Evolutionary conservation across 2,329 filamentous ascomycete species (phyloP).

Genomic region (Neophaeococcomyces aloes): DNA sequence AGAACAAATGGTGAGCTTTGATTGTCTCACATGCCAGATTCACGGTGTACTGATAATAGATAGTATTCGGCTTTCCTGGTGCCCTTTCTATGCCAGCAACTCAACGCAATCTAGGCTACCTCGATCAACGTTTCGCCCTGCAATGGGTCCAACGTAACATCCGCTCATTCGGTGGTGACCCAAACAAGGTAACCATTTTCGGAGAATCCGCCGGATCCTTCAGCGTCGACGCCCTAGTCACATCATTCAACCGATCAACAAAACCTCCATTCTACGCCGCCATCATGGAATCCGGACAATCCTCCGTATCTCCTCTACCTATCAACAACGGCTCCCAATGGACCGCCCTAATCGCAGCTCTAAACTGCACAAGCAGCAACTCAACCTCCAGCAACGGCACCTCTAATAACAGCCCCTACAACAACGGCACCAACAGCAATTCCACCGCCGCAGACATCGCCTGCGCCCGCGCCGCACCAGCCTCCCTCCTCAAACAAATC

Average conservation of each 20-base stretch:
- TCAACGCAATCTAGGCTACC: slow-evolving; percentile 27
- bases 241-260: slow-evolving; percentile 14
- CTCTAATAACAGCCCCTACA: slow-evolving; percentile 11
- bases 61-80: slow-evolving; percentile 34
- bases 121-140: slow-evolving; percentile 29
- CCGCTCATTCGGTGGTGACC: slow-evolving; percentile 27
- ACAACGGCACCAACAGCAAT: slow-evolving; percentile 9
- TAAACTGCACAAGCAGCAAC: slow-evolving; percentile 11
- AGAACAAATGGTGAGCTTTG: slow-evolving; percentile 24
- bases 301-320: slow-evolving; percentile 13
- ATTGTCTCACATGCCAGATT: too few species aligned
- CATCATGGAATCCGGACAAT: slow-evolving; percentile 24
- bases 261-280: slow-evolving; percentile 23
- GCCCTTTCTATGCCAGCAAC: slow-evolving; percentile 26
- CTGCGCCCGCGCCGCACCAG: slow-evolving; percentile 17
- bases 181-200: slow-evolving; percentile 30
- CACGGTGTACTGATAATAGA: not conserved
- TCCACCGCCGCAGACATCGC: slow-evolving; percentile 7
- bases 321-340: slow-evolving; percentile 9
- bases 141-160: slow-evolving; percentile 32
- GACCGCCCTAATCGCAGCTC: slow-evolving; percentile 9
- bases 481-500: slow-evolving; percentile 15
- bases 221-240: slow-evolving; percentile 20
- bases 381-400: too few species aligned
- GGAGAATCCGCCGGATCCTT: slow-evolving; percentile 28